A percentile compares a stretch with the other conserved stretches of the same genome.
These are phyloP conservation scores for Russula ochroleuca DNA, from an alignment of 768 basidiomycete species.

Conservation along the genomic window DNA sequence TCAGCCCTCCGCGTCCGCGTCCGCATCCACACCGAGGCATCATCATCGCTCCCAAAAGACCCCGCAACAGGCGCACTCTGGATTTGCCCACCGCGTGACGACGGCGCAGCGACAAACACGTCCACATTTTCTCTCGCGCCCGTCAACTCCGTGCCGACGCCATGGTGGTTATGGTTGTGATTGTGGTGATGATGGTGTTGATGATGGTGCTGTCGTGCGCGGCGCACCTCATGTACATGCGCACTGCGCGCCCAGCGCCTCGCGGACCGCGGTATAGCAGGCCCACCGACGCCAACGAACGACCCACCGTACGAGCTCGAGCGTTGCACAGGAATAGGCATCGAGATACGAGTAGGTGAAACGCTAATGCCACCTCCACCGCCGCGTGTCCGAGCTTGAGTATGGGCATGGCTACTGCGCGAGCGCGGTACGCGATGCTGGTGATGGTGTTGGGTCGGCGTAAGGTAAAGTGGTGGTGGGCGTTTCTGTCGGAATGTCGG, in stretches of 20 bases:
- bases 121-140: not conserved
- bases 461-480: not conserved
- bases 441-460: conserved; percentile 10
- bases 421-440: conserved; percentile 1
- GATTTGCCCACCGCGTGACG: not conserved
- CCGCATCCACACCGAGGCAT: not conserved
- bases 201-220: not conserved
- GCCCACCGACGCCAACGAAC: conserved; percentile 28
- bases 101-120: conserved; percentile 6
- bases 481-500: conserved; percentile 11
- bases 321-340: conserved; percentile 37
- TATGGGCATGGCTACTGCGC: not conserved
- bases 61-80: not conserved
- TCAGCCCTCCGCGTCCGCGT: not conserved
- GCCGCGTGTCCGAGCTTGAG: not conserved
- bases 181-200: not conserved
- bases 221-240: conserved; percentile 62
- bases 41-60: not conserved
- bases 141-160: not conserved
- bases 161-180: not conserved
- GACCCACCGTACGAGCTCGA: conserved; percentile 41
- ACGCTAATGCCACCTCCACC: not conserved
- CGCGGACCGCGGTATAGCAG: conserved; percentile 42
- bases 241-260: conserved; percentile 61
- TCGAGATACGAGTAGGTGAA: not conserved